Evolutionary conservation across 257 asterid genomes (phyloP).

Genomic region (Anisodus acutangulus): DNA sequence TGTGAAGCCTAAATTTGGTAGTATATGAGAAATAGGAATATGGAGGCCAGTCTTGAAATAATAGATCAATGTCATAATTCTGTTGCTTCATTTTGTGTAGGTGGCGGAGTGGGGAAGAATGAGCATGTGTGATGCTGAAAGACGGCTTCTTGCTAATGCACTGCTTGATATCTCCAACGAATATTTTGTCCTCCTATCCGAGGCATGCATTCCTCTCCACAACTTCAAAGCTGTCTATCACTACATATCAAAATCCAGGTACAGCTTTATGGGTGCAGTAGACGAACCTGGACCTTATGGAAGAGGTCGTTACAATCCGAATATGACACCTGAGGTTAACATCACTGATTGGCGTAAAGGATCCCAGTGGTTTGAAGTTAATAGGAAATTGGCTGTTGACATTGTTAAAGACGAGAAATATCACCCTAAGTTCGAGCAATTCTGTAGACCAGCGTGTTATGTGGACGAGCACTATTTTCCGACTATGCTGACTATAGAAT

Average conservation of each 20-base stretch:
- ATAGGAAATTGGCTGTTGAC: constrained; percentile 47
- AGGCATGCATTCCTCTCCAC: constrained; percentile 56
- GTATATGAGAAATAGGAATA: neutral
- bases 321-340: constrained; percentile 48
- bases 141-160: constrained; percentile 55
- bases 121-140: constrained; percentile 57
- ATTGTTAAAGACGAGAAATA: constrained; percentile 42
- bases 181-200: constrained; percentile 52
- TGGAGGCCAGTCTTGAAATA: neutral
- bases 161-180: constrained; percentile 55
- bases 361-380: constrained; percentile 32
- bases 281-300: constrained; percentile 53
- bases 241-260: constrained; percentile 47
- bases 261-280: constrained; percentile 47
- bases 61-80: neutral
- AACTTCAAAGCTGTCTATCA: constrained; percentile 42
- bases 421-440: constrained; percentile 47
- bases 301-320: constrained; percentile 47
- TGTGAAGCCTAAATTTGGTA: neutral
- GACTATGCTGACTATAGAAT: constrained; percentile 69
- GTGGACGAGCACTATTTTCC: constrained; percentile 58
- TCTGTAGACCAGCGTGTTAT: constrained; percentile 53
- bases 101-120: constrained; percentile 56
- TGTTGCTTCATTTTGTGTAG: constrained; percentile 33
- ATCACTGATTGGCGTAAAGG: constrained; percentile 47